Percentiles rank a stretch among this genome's conserved stretches.
Evolutionary conservation across 1,284 basidiomycete genomes (phyloP).

Genomic region (Phlebopus sp.): DNA sequence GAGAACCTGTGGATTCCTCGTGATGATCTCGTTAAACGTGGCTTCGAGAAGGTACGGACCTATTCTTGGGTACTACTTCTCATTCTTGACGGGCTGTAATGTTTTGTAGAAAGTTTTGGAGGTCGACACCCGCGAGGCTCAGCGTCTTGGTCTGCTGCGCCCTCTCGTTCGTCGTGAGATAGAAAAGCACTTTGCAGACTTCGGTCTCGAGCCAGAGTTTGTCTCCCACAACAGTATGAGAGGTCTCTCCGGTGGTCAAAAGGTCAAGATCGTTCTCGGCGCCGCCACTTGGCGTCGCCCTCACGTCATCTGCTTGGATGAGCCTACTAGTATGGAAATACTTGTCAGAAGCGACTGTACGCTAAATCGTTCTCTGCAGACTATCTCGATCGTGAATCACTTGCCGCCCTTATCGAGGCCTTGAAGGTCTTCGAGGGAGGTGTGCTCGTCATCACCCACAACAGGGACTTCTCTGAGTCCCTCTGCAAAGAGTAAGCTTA

Average conservation of each 20-base stretch:
- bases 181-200: slow-evolving; percentile 96
- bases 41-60: slow-evolving; percentile 83
- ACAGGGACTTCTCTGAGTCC: slow-evolving; percentile 97
- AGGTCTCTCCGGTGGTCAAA: slow-evolving; percentile 98
- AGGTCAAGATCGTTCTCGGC: slow-evolving; percentile 99
- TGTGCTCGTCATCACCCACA: slow-evolving; percentile 96
- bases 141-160: slow-evolving; percentile 92
- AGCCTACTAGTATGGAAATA: slow-evolving; percentile 78
- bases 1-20: slow-evolving; percentile 97
- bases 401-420: slow-evolving; percentile 94
- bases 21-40: slow-evolving; percentile 95
- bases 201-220: slow-evolving; percentile 95
- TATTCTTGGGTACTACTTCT: neutral
- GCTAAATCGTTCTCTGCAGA: slow-evolving; percentile 43
- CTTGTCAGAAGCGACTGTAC: neutral
- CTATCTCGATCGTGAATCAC: slow-evolving; percentile 97
- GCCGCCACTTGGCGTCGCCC: slow-evolving; percentile 98
- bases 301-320: slow-evolving; percentile 96
- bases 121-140: slow-evolving; percentile 96
- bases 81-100: neutral
- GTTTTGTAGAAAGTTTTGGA: slow-evolving; percentile 83
- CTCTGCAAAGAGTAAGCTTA: slow-evolving; percentile 70
- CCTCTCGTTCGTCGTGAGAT: slow-evolving; percentile 97
- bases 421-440: slow-evolving; percentile 96
- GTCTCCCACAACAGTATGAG: slow-evolving; percentile 97